A percentile compares a stretch with the other conserved stretches of the same genome.
Evolutionary conservation across 208 protist genomes (phyloP).

Genomic region (Trypanosoma scelopori): DNA sequence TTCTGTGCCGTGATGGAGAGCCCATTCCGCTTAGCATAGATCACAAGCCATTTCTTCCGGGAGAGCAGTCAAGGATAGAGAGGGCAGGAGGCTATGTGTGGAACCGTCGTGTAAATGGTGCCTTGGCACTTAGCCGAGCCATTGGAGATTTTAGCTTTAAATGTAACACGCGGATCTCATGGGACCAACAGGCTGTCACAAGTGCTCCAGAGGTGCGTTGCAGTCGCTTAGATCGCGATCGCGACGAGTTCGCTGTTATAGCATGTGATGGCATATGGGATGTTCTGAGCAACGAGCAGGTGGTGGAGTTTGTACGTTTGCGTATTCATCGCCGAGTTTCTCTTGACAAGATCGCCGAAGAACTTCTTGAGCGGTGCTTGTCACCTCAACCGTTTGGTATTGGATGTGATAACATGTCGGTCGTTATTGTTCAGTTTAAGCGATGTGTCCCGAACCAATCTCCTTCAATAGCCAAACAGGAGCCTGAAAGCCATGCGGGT

Average conservation of each 20-base stretch:
- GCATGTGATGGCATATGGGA: conserved; percentile 95
- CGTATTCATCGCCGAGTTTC: conserved; percentile 64
- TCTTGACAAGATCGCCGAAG: conserved; percentile 57
- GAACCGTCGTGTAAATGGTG: conserved; percentile 93
- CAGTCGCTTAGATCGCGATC: conserved; percentile 65
- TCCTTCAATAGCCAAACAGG: background rate
- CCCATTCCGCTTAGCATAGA: conserved; percentile 91
- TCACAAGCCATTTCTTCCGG: conserved; percentile 90
- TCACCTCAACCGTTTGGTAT: conserved; percentile 79
- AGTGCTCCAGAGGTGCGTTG: conserved; percentile 79
- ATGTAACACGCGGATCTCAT: conserved; percentile 68
- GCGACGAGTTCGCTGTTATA: conserved; percentile 87
- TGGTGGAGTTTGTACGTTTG: conserved; percentile 74
- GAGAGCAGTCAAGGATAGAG: conserved; percentile 88
- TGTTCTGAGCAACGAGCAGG: conserved; percentile 87
- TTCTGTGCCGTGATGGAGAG: conserved; percentile 84
- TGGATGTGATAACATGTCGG: conserved; percentile 92
- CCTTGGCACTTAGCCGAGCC: conserved; percentile 92
- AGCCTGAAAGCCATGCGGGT: conserved; percentile 5
- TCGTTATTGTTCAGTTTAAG: conserved; percentile 89
- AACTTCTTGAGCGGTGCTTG: conserved; percentile 81
- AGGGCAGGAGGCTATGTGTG: conserved; percentile 90
- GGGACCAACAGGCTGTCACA: conserved; percentile 92
- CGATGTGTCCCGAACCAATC: conserved; percentile 24
- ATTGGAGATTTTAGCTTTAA: conserved; percentile 96